phyloP scores from a whole-genome alignment of 257 asterid species.

The Linaria vulgaris region DNA sequence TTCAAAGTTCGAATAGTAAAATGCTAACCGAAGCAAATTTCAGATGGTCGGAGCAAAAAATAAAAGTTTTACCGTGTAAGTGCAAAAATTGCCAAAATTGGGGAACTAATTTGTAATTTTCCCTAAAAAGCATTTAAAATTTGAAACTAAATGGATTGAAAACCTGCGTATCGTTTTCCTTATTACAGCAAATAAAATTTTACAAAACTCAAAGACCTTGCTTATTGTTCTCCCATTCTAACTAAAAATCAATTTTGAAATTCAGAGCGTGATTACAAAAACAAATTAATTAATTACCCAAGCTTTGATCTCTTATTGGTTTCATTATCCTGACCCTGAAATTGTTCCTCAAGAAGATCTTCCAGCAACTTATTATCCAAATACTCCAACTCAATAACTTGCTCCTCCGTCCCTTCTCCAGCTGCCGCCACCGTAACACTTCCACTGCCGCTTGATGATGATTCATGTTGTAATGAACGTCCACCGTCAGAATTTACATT shows the following conservation, averaged over 20 bases:
- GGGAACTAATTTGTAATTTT: too few relatives aligned
- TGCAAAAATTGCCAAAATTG: too few relatives aligned
- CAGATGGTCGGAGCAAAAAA: too few relatives aligned
- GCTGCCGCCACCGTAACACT: constrained; percentile 7
- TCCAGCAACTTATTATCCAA: constrained; percentile 67
- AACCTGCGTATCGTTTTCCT: too few relatives aligned
- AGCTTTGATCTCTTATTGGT: constrained; percentile 26
- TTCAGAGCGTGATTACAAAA: too few relatives aligned
- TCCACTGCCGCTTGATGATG: constrained; percentile 22
- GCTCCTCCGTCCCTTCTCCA: constrained; percentile 23
- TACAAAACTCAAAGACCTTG: too few relatives aligned
- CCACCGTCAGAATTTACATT: neutral
- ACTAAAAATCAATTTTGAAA: neutral
- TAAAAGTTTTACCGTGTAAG: too few relatives aligned
- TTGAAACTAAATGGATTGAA: too few relatives aligned
- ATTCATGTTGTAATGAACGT: neutral
- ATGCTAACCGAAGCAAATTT: too few relatives aligned
- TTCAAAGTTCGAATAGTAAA: too few relatives aligned
- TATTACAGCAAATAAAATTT: too few relatives aligned
- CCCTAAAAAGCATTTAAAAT: too few relatives aligned
- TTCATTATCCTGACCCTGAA: constrained; percentile 26
- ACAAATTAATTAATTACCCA: constrained; percentile 6
- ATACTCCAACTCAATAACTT: constrained; percentile 63
- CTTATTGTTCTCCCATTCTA: neutral
- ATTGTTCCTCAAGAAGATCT: constrained; percentile 57